Conservation (phyloP, 176 grass and related monocot species). For the Oryza brachyantha region DNA sequence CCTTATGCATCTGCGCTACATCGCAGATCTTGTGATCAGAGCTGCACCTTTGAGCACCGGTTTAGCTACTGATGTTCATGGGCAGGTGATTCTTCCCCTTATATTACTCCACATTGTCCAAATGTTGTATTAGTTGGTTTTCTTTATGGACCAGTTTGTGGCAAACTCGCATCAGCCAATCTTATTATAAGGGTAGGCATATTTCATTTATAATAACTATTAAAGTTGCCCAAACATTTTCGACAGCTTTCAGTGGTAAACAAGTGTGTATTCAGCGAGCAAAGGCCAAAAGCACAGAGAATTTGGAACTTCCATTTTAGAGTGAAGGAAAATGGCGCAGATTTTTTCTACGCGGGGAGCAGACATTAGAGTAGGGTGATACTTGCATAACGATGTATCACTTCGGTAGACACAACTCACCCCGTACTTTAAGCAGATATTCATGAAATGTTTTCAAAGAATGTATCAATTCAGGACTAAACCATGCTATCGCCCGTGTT, state of each 20-base stretch:
- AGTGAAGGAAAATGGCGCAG: slow-evolving; percentile 69
- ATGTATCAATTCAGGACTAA: neutral
- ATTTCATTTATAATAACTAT: slow-evolving; percentile 5
- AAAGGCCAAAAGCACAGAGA: slow-evolving; percentile 37
- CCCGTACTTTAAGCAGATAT: too few species aligned
- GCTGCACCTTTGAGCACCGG: slow-evolving; percentile 66
- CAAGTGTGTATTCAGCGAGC: slow-evolving; percentile 40
- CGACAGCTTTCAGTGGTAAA: slow-evolving; percentile 63
- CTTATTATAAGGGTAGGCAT: neutral
- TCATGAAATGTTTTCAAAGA: too few species aligned
- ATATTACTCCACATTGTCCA: neutral
- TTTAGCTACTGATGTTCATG: slow-evolving; percentile 90
- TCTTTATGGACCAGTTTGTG: slow-evolving; percentile 5
- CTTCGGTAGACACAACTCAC: neutral
- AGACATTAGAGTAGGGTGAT: slow-evolving; percentile 36
- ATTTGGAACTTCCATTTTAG: slow-evolving; percentile 88
- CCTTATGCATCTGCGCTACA: slow-evolving; percentile 61
- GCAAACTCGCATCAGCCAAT: neutral
- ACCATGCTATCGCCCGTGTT: neutral
- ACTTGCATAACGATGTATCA: neutral
- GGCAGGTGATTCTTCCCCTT: slow-evolving; percentile 52
- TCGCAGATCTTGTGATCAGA: slow-evolving; percentile 72
- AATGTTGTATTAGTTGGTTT: slow-evolving; percentile 14
- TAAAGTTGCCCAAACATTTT: slow-evolving; percentile 18
- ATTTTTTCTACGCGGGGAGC: slow-evolving; percentile 81